A percentile compares a stretch with the other conserved stretches of the same genome.
Conservation (phyloP, 768 basidiomycete genomes). For the Boletus subcaerulescens region DNA sequence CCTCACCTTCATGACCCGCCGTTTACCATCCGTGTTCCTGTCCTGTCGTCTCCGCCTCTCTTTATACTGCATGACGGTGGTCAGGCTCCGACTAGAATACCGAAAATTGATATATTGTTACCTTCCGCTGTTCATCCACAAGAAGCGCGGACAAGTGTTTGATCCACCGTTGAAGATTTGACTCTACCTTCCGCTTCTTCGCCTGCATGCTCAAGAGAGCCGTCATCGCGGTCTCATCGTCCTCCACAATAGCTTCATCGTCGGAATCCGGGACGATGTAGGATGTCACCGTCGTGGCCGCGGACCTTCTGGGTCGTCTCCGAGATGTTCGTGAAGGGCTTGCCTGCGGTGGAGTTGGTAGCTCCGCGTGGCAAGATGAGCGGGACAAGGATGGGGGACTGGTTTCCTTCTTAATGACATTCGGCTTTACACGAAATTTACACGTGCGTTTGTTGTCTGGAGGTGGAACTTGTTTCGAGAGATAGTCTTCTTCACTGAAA, state of each 20-base stretch:
- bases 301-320: conserved; percentile 61
- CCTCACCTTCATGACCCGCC: conserved; percentile 59
- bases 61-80: conserved; percentile 45
- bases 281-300: conserved; percentile 49
- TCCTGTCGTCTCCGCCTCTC: conserved; percentile 59
- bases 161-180: conserved; percentile 63
- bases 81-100: conserved; percentile 8
- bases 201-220: conserved; percentile 29
- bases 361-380: conserved; percentile 13
- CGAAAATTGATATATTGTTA: conserved; percentile 19
- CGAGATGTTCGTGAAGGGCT: conserved; percentile 28
- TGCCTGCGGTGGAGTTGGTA: conserved; percentile 10
- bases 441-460: conserved; percentile 23
- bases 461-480: conserved; percentile 34
- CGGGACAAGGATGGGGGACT: conserved; percentile 32
- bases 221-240: conserved; percentile 34
- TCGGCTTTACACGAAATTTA: conserved; percentile 24
- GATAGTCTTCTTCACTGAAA: conserved; percentile 66
- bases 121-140: conserved; percentile 71
- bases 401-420: conserved; percentile 43
- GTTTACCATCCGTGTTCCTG: conserved; percentile 43
- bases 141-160: conserved; percentile 57
- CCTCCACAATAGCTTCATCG: conserved; percentile 53
- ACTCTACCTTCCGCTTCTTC: conserved; percentile 40
- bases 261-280: conserved; percentile 71